A percentile compares a stretch with the other conserved stretches of the same genome.
These are phyloP conservation scores for Phytophthora sansomeana DNA, from an alignment of 352 stramenopile genomes.

Conservation along the genomic window DNA sequence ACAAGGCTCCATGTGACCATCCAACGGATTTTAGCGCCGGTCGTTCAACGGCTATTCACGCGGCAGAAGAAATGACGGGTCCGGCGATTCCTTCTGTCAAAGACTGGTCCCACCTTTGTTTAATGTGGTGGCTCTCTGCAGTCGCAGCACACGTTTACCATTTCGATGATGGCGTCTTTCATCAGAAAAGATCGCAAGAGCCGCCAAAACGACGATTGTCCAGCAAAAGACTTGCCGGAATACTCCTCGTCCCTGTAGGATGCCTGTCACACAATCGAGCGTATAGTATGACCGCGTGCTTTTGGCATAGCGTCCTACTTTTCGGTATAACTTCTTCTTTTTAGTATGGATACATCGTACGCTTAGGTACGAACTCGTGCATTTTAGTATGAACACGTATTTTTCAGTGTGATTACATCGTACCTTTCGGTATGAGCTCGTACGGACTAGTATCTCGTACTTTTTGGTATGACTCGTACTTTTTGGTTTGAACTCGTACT, in stretches of 20 bases:
- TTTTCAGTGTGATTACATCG: not conserved
- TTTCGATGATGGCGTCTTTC: conserved; percentile 8
- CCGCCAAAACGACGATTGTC: not conserved
- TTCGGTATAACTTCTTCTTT: too few relatives aligned
- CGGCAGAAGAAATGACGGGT: not conserved
- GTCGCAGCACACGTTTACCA: not conserved
- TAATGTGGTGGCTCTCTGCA: conserved; percentile 1
- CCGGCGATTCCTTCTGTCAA: conserved; percentile 2
- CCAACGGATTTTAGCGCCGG: not conserved
- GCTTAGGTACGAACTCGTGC: not conserved
- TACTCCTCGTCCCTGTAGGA: conserved; percentile 1
- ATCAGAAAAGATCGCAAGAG: conserved; percentile 5
- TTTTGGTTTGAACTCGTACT: too few relatives aligned
- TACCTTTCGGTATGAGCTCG: conserved; percentile 12
- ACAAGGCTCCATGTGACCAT: not conserved
- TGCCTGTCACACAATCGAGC: too few relatives aligned
- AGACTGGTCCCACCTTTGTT: not conserved
- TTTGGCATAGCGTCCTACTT: too few relatives aligned
- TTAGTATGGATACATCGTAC: not conserved
- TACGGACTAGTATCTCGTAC: not conserved
- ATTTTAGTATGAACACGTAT: not conserved
- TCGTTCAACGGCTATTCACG: not conserved
- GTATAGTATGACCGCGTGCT: not conserved
- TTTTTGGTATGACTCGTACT: not conserved
- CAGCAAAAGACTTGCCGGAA: conserved; percentile 1